A percentile compares a stretch with the other conserved stretches of the same genome.
These are phyloP conservation scores for Fusarium musae DNA, from an alignment of 2,329 filamentous ascomycete genomes.

Conservation along the genomic window DNA sequence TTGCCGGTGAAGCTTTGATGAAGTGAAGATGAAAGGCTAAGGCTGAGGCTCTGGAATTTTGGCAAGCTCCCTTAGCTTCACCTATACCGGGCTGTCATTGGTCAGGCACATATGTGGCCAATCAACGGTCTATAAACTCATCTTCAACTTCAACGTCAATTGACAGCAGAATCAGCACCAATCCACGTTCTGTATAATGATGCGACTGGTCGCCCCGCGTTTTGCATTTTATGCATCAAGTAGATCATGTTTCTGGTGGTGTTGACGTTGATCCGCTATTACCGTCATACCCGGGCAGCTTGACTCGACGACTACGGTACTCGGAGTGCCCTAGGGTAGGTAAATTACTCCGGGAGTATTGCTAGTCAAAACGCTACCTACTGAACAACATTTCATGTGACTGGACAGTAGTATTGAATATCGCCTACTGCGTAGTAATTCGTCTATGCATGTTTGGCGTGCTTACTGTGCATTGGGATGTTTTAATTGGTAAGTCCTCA, in stretches of 20 bases:
- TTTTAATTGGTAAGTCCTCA: neutral
- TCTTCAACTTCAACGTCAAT: neutral
- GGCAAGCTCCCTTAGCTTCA: slow-evolving; percentile 31
- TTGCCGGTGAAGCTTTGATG: slow-evolving; percentile 10
- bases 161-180: neutral
- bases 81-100: slow-evolving; percentile 18
- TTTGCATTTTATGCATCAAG: neutral
- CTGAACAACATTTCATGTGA: neutral
- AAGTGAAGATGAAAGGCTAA: slow-evolving; percentile 42
- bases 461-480: neutral
- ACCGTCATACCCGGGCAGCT: neutral
- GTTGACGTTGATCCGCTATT: neutral
- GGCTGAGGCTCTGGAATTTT: slow-evolving; percentile 42
- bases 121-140: slow-evolving; percentile 22
- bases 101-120: slow-evolving; percentile 13
- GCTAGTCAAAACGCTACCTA: neutral
- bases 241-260: neutral
- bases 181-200: neutral
- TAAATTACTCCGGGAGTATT: neutral
- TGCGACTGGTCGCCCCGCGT: neutral
- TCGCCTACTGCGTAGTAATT: neutral
- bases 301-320: neutral
- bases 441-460: neutral
- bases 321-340: neutral
- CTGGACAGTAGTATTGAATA: neutral